A percentile compares a stretch with the other conserved stretches of the same genome.
Evolutionary conservation across 345 rosid genomes (phyloP).

Genomic region (Eucalyptus sp.): DNA sequence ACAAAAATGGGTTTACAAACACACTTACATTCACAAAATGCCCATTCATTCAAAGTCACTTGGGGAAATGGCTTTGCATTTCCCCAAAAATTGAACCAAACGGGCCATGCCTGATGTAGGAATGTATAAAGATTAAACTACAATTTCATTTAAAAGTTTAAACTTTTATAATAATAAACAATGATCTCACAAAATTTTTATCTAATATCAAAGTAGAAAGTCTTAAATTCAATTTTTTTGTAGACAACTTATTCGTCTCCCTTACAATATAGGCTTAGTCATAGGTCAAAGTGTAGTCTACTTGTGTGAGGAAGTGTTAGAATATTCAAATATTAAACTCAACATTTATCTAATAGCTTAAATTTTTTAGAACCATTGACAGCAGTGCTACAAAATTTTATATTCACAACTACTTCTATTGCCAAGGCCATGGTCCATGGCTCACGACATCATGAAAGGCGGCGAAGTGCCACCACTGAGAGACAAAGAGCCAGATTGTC

Average conservation of each 20-base stretch:
- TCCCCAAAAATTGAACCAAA: no score
- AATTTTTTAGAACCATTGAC: rapidly evolving
- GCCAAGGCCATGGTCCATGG: background rate
- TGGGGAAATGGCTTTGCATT: no score
- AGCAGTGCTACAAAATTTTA: rapidly evolving
- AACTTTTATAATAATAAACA: background rate
- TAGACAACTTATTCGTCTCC: background rate
- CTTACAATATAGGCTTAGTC: background rate
- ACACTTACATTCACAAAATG: no score
- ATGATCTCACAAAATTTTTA: rapidly evolving
- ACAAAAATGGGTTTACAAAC: no score
- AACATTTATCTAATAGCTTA: rapidly evolving
- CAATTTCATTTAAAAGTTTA: background rate
- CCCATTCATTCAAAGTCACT: no score
- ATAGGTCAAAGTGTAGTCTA: background rate
- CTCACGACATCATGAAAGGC: rapidly evolving
- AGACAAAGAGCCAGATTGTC: background rate
- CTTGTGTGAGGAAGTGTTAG: rapidly evolving
- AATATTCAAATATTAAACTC: background rate
- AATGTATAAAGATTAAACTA: background rate
- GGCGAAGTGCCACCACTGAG: background rate
- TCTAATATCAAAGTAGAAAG: rapidly evolving
- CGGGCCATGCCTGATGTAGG: rapidly evolving
- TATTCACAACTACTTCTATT: background rate
- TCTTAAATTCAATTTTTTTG: background rate